A percentile compares a stretch with the other conserved stretches of the same genome.
These are phyloP conservation scores for Melanogaster broomeanus DNA, from an alignment of 768 basidiomycete species.

Conservation along the genomic window DNA sequence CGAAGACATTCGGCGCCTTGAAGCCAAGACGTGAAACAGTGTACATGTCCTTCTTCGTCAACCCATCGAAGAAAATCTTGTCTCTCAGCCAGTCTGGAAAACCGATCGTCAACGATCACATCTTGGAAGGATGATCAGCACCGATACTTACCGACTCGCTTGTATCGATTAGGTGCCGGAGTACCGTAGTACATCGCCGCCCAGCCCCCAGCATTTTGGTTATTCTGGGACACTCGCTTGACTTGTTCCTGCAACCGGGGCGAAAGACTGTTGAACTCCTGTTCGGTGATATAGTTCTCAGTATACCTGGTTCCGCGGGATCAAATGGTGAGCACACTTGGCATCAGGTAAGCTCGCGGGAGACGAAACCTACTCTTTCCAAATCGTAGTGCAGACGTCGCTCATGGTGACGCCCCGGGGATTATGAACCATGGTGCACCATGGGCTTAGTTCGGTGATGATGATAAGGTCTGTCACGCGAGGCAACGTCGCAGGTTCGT, in stretches of 20 bases:
- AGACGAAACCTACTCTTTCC: constrained; percentile 63
- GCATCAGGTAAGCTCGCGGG: neutral
- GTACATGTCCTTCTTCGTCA: constrained; percentile 63
- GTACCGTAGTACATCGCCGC: constrained; percentile 46
- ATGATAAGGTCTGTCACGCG: constrained; percentile 60
- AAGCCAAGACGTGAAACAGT: constrained; percentile 64
- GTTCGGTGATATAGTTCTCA: constrained; percentile 64
- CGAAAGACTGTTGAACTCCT: constrained; percentile 61
- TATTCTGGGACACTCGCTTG: constrained; percentile 55
- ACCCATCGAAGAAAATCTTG: constrained; percentile 65
- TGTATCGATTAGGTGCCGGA: constrained; percentile 49
- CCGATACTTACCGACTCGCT: constrained; percentile 58
- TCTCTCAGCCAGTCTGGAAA: constrained; percentile 76
- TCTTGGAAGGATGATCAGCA: neutral
- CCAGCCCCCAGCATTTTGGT: constrained; percentile 39
- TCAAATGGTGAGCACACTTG: constrained; percentile 10
- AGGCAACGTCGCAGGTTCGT: constrained; percentile 71
- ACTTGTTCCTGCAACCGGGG: constrained; percentile 71
- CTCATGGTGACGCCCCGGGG: constrained; percentile 72
- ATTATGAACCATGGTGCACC: constrained; percentile 78
- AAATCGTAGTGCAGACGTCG: constrained; percentile 72
- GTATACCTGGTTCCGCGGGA: constrained; percentile 53
- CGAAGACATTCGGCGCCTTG: constrained; percentile 76
- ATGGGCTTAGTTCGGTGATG: constrained; percentile 65
- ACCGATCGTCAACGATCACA: neutral